phyloP scores from a whole-genome alignment of 768 basidiomycete species.

The Leucocoprinus sp. region DNA sequence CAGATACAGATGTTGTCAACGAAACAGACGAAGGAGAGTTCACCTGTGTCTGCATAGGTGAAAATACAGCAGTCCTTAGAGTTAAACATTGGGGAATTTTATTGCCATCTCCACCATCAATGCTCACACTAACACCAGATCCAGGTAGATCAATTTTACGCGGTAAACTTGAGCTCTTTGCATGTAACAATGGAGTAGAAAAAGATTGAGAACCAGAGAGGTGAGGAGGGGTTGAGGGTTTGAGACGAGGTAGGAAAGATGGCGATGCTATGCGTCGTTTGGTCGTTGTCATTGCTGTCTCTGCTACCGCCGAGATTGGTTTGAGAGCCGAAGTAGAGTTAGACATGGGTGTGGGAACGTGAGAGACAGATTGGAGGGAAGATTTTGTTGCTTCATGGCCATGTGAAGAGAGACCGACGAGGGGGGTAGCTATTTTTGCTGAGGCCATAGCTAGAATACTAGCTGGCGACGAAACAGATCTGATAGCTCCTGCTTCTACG shows the following conservation, averaged over 20 bases:
- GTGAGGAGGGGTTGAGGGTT: slow-evolving; percentile 9
- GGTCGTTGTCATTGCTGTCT: background rate
- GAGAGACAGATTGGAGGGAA: background rate
- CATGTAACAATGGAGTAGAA: no score
- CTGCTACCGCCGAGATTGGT: no score
- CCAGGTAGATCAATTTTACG: slow-evolving; percentile 8
- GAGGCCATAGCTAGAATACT: no score
- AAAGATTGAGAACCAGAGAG: background rate
- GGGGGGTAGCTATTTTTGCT: slow-evolving; percentile 14
- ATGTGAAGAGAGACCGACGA: background rate
- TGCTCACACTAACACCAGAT: no score
- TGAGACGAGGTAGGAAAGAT: slow-evolving; percentile 12
- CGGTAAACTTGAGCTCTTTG: no score
- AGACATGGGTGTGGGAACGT: background rate
- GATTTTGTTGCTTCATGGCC: no score
- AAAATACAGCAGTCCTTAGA: background rate
- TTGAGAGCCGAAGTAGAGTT: no score
- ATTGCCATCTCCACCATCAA: background rate
- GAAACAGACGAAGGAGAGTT: no score
- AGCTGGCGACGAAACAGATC: no score
- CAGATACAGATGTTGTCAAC: slow-evolving; percentile 1
- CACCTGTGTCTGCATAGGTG: no score
- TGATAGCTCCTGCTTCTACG: no score
- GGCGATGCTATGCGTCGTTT: slow-evolving; percentile 8
- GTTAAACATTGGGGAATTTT: background rate